Evolutionary conservation across 345 rosid species (phyloP), one percentile per base, ranked within the genome.

Genomic region (Gossypioides kirkii): DNA sequence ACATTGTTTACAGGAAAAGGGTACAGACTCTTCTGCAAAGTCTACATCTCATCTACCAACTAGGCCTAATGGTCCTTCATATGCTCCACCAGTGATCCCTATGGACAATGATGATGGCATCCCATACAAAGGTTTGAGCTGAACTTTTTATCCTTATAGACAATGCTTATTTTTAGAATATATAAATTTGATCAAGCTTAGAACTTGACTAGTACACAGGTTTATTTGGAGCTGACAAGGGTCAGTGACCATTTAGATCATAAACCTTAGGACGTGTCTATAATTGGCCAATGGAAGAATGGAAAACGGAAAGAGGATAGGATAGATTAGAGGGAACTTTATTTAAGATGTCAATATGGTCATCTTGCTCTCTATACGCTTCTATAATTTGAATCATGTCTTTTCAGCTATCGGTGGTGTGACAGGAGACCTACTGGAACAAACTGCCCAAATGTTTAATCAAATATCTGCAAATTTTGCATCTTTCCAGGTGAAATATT

Each of bases 91-190:
- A 72, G 76, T 87, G 80, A 77, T 88, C 69, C 85, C 88, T 47
- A 36, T 86, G 74, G 95, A 91, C 74, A 79, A 76, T 32, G 95
- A 91, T 78, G 96, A 92, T 80, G 96, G 91, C 70, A 81, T 92
- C 74, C 80, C 97, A 20, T 86, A 25, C 72, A 80, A 84, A 88
- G 96, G 96, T 92, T 76, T 55, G 81, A 69, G 61, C 32, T 23
- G 61, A 58, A 20, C 17, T 23, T 23, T 23, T 58, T 22, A 58
- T 23, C 2, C 36, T 52, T 41, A 20, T 8, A 20, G 20, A 54
- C 10, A 20, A 8, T 10, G 14, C 28, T n/a, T 20, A 38, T 26
- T 47, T 10, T 72, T 54, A 63, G 61, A 18, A 28, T 28, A 61
- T 53, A 49, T 22, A 49, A 28, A 26, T 16, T 47, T 65, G 10